A percentile compares a stretch with the other conserved stretches of the same genome.
Evolutionary conservation across 1,139 yeast genomes (phyloP).

Genomic region (Yamadazyma pseudoaaseri): DNA sequence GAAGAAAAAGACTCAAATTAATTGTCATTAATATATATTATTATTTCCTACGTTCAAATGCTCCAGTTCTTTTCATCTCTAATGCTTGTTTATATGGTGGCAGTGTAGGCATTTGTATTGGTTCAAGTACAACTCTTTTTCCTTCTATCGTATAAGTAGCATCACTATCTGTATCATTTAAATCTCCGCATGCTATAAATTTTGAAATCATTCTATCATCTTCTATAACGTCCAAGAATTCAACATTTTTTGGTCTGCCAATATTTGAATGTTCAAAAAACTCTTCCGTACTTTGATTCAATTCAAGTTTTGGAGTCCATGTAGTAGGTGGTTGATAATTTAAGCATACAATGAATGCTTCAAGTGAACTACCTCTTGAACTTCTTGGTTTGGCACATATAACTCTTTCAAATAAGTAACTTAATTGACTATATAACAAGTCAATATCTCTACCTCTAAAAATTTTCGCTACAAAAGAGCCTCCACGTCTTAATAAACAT

Average conservation of each 20-base stretch:
- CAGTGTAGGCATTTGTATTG: constrained; percentile 93
- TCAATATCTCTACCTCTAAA: constrained; percentile 96
- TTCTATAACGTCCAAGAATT: constrained; percentile 39
- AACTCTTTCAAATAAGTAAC: constrained; percentile 78
- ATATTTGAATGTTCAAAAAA: constrained; percentile 68
- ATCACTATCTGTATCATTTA: constrained; percentile 85
- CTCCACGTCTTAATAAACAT: constrained; percentile 83
- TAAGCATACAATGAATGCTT: constrained; percentile 88
- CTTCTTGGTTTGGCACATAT: constrained; percentile 95
- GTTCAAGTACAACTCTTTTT: constrained; percentile 59
- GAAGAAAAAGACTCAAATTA: constrained; percentile 28
- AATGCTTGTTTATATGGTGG: constrained; percentile 94
- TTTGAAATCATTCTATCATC: constrained; percentile 80
- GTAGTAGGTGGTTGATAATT: constrained; percentile 80
- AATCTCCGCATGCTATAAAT: constrained; percentile 91
- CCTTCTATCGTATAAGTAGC: constrained; percentile 79
- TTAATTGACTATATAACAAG: constrained; percentile 82
- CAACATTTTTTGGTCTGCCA: constrained; percentile 50
- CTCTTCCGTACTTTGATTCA: constrained; percentile 70
- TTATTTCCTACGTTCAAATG: constrained; percentile 22
- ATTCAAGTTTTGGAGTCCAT: constrained; percentile 70
- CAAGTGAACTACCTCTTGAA: constrained; percentile 90
- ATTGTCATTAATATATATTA: constrained; percentile 4
- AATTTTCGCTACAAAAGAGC: constrained; percentile 91
- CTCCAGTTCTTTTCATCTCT: constrained; percentile 80